phyloP scores from a whole-genome alignment of 225 moss, liverwort and hornwort genomes.

The Rhytidiadelphus loreus region DNA sequence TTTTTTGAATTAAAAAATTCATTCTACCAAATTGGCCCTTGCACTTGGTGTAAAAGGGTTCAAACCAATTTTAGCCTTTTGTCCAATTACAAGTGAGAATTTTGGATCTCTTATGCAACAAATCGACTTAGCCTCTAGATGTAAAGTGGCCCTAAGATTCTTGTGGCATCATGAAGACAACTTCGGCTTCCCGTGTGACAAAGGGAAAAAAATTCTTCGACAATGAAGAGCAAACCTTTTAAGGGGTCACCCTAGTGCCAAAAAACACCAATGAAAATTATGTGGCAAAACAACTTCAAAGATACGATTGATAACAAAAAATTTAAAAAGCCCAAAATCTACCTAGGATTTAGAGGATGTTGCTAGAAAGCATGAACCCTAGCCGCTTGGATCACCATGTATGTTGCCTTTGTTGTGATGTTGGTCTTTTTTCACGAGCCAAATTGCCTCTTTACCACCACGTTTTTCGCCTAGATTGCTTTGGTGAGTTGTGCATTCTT shows the following conservation, averaged over 20 bases:
- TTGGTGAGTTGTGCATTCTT: too few species aligned
- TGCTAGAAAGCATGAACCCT: too few species aligned
- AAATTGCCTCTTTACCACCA: too few species aligned
- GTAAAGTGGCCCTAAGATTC: background rate
- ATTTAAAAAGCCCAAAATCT: too few species aligned
- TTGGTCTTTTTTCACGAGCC: too few species aligned
- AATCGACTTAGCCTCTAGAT: background rate
- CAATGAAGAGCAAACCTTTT: background rate
- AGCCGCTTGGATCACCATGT: too few species aligned
- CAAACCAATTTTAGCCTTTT: background rate
- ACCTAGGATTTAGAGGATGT: too few species aligned
- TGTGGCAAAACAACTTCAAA: too few species aligned
- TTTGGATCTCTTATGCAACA: background rate
- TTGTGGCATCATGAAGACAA: background rate
- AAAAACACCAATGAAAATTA: background rate
- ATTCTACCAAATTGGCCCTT: background rate
- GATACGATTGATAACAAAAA: too few species aligned
- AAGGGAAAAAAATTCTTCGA: background rate
- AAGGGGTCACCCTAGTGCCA: rapidly evolving
- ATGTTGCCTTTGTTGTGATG: rapidly evolving
- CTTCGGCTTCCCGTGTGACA: background rate
- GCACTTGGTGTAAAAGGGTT: background rate
- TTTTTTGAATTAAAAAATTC: background rate
- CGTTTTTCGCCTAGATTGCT: too few species aligned
- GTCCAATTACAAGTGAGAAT: background rate